Conservation (phyloP, 176 grass and related monocot genomes). For the Melocanna baccifera region DNA sequence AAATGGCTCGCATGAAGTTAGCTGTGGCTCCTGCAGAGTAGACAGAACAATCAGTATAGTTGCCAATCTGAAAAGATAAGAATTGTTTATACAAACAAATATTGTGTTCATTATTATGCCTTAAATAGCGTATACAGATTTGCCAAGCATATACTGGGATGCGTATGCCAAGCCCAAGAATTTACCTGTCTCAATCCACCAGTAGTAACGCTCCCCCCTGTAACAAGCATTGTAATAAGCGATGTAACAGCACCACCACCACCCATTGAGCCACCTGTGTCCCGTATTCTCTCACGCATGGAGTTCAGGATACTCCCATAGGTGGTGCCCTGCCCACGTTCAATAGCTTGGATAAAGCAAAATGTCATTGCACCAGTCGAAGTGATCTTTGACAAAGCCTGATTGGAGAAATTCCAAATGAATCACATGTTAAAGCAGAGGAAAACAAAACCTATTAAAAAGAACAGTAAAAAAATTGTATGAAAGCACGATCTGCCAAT, state of each 20-base stretch:
- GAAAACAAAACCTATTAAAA: background rate
- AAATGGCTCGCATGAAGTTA: constrained; percentile 60
- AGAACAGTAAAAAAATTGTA: background rate
- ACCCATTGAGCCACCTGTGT: constrained; percentile 48
- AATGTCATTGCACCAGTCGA: constrained; percentile 98
- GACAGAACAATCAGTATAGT: constrained; percentile 2
- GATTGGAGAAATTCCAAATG: constrained; percentile 22
- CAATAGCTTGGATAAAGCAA: constrained; percentile 98
- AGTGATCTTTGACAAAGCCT: constrained; percentile 92
- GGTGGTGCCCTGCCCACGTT: constrained; percentile 60
- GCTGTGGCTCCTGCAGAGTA: constrained; percentile 76
- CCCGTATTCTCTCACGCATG: constrained; percentile 78
- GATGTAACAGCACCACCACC: constrained; percentile 65
- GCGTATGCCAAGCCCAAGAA: background rate
- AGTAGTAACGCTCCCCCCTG: constrained; percentile 50
- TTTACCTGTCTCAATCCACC: constrained; percentile 85
- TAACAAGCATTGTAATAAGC: constrained; percentile 75
- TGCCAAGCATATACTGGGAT: background rate
- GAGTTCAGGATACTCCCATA: constrained; percentile 89
- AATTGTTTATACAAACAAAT: background rate
- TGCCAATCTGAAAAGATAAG: constrained; percentile 17
- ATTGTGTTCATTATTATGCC: background rate
- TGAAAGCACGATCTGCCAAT: background rate
- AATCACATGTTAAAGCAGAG: constrained; percentile 13
- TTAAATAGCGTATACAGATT: background rate